phyloP scores from a whole-genome alignment of 2,329 filamentous ascomycete genomes.

The Pleurostoma richardsiae region DNA sequence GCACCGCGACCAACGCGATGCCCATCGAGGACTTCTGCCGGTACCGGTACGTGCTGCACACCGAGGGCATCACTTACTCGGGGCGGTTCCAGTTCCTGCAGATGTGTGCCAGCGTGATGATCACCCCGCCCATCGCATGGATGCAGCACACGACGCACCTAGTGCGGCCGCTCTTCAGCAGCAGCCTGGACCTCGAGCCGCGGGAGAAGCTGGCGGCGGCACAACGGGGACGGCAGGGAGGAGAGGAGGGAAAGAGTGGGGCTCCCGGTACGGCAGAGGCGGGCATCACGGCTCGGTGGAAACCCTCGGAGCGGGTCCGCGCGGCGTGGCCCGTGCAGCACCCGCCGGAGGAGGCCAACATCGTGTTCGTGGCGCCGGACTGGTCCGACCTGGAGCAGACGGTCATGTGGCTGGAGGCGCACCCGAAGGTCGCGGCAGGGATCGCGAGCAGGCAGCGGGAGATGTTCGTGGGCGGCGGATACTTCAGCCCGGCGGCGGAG shows the following conservation, averaged over 20 bases:
- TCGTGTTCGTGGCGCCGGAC: constrained; percentile 44
- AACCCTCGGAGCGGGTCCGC: constrained; percentile 12
- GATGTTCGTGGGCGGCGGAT: constrained; percentile 34
- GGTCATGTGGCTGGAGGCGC: constrained; percentile 36
- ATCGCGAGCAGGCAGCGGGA: constrained; percentile 42
- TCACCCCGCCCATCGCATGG: constrained; percentile 42
- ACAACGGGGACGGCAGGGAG: not conserved
- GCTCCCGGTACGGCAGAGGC: not conserved
- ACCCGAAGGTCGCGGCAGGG: constrained; percentile 35
- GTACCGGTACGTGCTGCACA: constrained; percentile 46
- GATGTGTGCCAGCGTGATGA: constrained; percentile 41
- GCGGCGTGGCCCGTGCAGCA: constrained; percentile 33
- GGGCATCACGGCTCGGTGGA: constrained; percentile 6
- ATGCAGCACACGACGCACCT: constrained; percentile 46
- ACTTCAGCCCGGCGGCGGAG: constrained; percentile 45
- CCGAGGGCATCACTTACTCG: constrained; percentile 48
- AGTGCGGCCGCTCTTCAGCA: constrained; percentile 36
- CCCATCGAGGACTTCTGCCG: constrained; percentile 45
- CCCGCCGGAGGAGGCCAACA: constrained; percentile 31
- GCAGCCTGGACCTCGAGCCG: constrained; percentile 13
- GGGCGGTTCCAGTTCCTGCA: constrained; percentile 47
- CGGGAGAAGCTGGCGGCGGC: not conserved
- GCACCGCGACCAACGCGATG: constrained; percentile 35
- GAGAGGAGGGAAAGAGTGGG: not conserved
- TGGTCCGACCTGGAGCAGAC: constrained; percentile 45